These are phyloP conservation scores for Leccinum boreale DNA, from an alignment of 768 basidiomycete species.

Conservation along the genomic window DNA sequence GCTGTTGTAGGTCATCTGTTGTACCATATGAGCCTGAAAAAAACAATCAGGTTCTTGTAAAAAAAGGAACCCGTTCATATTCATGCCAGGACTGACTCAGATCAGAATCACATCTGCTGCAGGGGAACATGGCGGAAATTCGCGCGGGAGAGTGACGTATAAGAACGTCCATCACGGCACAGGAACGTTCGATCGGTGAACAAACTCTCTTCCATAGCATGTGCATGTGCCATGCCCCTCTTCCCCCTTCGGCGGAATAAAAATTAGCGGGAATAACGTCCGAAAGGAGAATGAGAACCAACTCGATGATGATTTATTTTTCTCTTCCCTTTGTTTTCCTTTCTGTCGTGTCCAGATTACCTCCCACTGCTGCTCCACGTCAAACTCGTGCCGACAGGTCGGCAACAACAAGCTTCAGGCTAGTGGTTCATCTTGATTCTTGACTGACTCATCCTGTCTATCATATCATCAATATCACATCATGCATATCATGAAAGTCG, in stretches of 20 bases:
- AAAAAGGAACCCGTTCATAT: background rate
- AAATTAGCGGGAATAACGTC: background rate
- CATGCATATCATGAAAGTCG: background rate
- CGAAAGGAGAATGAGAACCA: background rate
- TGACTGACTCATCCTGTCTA: background rate
- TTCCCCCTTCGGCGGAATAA: background rate
- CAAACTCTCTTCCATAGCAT: background rate
- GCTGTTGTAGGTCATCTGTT: background rate
- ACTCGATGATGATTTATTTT: background rate
- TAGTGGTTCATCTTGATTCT: background rate
- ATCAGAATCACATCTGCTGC: background rate
- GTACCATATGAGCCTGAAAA: background rate
- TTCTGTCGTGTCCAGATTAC: background rate
- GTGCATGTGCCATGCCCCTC: background rate
- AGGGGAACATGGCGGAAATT: background rate
- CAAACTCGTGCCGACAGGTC: background rate
- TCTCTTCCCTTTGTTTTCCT: background rate
- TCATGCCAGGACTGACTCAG: background rate
- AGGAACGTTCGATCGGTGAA: background rate
- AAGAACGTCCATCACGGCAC: background rate
- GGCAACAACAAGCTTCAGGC: background rate
- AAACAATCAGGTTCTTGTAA: background rate
- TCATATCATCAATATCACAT: background rate
- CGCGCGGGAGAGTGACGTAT: slow-evolving; percentile 1
- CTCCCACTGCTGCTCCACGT: background rate